phyloP scores from a whole-genome alignment of 176 grass and related monocot species.

The Elymus sibiricus region DNA sequence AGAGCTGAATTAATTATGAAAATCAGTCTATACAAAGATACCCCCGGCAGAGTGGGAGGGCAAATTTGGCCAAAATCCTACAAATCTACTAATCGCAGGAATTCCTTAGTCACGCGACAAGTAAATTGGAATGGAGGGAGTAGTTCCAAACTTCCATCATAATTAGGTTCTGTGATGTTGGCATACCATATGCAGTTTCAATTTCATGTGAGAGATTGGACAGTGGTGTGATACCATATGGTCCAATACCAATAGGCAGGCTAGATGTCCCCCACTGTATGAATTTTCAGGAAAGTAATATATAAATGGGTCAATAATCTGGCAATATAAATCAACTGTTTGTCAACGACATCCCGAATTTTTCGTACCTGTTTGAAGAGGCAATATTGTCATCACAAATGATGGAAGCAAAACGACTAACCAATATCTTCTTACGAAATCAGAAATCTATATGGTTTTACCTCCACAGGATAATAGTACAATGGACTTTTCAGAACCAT shows the following conservation, averaged over 20 bases:
- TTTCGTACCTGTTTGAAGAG: neutral
- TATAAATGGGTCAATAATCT: neutral
- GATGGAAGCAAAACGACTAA: neutral
- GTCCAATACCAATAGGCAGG: neutral
- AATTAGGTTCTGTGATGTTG: neutral
- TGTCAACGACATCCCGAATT: neutral
- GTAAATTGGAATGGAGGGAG: neutral
- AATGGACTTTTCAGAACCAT: neutral
- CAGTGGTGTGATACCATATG: neutral
- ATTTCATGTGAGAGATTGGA: neutral
- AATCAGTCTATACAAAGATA: neutral
- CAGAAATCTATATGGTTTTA: constrained; percentile 8
- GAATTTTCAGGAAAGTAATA: neutral
- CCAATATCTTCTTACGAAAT: neutral
- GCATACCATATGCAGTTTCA: neutral
- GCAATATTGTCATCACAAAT: neutral
- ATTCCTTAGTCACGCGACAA: neutral
- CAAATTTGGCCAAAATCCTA: neutral
- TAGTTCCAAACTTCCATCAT: neutral
- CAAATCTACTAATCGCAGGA: neutral
- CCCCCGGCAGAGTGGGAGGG: neutral
- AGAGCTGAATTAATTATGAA: neutral
- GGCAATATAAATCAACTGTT: neutral
- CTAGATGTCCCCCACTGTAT: neutral
- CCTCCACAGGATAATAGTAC: neutral